These are phyloP conservation scores for Mortierella sp. DNA, from an alignment of 371 early-diverging fungal genomes.

Conservation along the genomic window DNA sequence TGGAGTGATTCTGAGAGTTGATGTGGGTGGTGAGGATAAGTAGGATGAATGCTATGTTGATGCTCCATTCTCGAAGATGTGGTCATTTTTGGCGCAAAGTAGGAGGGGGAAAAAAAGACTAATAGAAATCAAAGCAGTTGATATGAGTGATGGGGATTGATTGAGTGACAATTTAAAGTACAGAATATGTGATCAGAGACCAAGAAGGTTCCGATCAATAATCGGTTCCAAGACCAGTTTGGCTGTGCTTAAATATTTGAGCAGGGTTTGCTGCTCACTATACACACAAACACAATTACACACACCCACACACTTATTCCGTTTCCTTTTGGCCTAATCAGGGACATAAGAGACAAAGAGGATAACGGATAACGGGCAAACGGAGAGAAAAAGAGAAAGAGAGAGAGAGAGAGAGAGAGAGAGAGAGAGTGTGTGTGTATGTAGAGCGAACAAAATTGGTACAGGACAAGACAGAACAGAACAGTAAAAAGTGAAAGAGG, in stretches of 20 bases:
- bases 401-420: not conserved
- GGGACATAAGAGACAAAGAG: not conserved
- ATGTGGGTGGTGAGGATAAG: constrained; percentile 16
- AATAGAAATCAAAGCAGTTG: no score
- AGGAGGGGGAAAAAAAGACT: no score
- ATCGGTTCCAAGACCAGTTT: no score
- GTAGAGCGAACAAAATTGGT: not conserved
- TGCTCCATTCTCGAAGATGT: constrained; percentile 40
- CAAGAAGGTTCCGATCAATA: no score
- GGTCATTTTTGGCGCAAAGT: constrained; percentile 27
- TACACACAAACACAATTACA: no score
- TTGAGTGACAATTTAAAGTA: no score
- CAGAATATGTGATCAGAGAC: no score
- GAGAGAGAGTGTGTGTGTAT: not conserved
- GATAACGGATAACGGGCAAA: not conserved
- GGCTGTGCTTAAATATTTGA: no score
- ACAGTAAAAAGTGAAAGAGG: not conserved
- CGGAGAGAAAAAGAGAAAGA: not conserved
- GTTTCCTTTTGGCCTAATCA: not conserved
- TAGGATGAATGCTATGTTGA: constrained; percentile 20
- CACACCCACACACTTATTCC: not conserved
- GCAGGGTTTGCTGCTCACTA: no score
- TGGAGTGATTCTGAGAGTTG: constrained; percentile 17
- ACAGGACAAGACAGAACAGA: no score
- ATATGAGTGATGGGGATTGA: not conserved